Conservation (phyloP, 2,329 filamentous ascomycete species). For the Pyricularia grisea region DNA sequence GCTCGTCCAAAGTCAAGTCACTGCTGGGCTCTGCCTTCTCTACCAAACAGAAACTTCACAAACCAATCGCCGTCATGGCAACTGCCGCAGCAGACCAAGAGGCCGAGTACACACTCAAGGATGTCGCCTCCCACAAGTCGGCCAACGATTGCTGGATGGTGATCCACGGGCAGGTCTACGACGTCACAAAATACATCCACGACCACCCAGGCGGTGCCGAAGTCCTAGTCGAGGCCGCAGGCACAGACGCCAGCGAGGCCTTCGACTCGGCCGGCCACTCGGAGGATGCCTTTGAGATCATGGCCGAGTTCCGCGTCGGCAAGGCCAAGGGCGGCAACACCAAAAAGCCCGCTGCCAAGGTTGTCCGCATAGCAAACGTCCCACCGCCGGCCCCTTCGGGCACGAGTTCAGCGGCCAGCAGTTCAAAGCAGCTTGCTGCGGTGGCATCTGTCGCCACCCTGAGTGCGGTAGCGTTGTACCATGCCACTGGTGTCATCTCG, state of each 20-base stretch:
- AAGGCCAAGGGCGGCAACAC: conserved; percentile 21
- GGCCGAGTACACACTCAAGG: conserved; percentile 22
- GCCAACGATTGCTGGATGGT: conserved; percentile 42
- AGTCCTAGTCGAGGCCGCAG: not conserved
- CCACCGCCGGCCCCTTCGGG: not conserved
- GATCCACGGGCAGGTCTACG: conserved; percentile 66
- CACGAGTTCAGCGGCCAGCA: not conserved
- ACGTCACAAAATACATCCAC: conserved; percentile 83
- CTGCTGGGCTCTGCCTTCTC: not conserved
- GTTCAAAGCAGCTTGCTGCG: not conserved
- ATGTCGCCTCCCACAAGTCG: conserved; percentile 39
- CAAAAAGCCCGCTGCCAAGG: conserved; percentile 5
- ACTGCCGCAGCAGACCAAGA: not conserved
- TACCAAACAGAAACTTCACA: no score
- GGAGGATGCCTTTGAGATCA: conserved; percentile 40
- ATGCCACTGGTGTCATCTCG: not conserved
- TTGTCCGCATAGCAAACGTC: not conserved
- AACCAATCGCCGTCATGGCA: not conserved
- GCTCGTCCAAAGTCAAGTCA: not conserved
- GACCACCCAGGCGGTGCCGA: conserved; percentile 87
- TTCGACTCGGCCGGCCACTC: conserved; percentile 83
- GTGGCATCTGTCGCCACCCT: not conserved
- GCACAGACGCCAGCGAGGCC: conserved; percentile 43
- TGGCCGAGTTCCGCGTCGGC: conserved; percentile 24
- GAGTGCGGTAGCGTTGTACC: not conserved